These are phyloP conservation scores for Prunus yedoensis DNA, from an alignment of 331 rosid species.

Conservation along the genomic window DNA sequence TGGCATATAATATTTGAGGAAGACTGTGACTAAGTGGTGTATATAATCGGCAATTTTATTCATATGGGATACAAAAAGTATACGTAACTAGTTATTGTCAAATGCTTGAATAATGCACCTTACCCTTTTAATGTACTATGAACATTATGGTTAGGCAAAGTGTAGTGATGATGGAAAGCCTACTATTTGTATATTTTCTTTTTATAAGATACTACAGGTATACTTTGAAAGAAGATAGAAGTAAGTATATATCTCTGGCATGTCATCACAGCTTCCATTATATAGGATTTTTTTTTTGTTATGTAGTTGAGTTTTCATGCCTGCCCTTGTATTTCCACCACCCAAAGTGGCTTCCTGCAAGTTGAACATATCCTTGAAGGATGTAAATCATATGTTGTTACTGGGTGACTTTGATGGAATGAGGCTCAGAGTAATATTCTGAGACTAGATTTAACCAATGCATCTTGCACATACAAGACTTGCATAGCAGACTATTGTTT, in stretches of 20 bases:
- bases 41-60: background rate
- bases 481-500: background rate
- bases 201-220: background rate
- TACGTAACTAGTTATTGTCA: background rate
- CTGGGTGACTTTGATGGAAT: background rate
- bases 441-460: background rate
- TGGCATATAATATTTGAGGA: background rate
- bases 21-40: background rate
- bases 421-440: background rate
- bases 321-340: background rate
- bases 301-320: background rate
- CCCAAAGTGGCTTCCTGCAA: background rate
- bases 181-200: background rate
- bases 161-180: background rate
- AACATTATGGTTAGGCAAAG: background rate
- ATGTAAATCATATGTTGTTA: background rate
- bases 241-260: background rate
- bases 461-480: background rate
- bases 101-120: background rate
- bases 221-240: background rate
- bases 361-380: background rate
- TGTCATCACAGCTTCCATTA: background rate
- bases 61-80: background rate
- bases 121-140: background rate
- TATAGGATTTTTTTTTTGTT: constrained; percentile 5